Evolutionary conservation across 129 eudicot species (phyloP).

Genomic region (Centaurea solstitialis): DNA sequence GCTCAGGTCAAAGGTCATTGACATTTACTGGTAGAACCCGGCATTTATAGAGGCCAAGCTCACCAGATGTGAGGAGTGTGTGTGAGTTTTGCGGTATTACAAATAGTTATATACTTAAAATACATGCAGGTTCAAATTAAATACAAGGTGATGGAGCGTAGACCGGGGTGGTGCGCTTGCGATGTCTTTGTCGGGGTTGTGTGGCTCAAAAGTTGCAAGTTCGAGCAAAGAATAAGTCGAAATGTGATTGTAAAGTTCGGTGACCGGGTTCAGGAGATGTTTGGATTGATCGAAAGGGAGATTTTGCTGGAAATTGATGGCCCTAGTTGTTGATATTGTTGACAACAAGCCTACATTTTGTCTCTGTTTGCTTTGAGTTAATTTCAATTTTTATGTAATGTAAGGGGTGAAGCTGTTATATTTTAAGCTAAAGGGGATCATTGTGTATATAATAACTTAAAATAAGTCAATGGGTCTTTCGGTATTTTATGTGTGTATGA

Average conservation of each 20-base stretch:
- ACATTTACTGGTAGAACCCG: too few species aligned
- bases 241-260: constrained; percentile 53
- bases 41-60: too few species aligned
- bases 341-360: not conserved
- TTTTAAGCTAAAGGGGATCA: not conserved
- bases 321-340: not conserved
- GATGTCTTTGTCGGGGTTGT: constrained; percentile 60
- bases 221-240: constrained; percentile 55
- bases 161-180: constrained; percentile 50
- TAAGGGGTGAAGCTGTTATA: not conserved
- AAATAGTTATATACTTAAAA: not conserved
- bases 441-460: not conserved
- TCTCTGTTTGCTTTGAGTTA: not conserved
- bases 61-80: not conserved
- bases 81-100: not conserved
- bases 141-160: constrained; percentile 46
- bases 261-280: constrained; percentile 46
- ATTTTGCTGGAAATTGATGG: constrained; percentile 36
- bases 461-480: not conserved
- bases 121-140: constrained; percentile 56
- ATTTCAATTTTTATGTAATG: not conserved
- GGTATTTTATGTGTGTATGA: not conserved
- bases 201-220: constrained; percentile 76
- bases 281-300: constrained; percentile 54
- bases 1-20: too few species aligned